Evolutionary conservation across 495 filamentous ascomycete species (phyloP), one percentile per base, ranked within the genome.

Genomic region (Penicillium argentinense): DNA sequence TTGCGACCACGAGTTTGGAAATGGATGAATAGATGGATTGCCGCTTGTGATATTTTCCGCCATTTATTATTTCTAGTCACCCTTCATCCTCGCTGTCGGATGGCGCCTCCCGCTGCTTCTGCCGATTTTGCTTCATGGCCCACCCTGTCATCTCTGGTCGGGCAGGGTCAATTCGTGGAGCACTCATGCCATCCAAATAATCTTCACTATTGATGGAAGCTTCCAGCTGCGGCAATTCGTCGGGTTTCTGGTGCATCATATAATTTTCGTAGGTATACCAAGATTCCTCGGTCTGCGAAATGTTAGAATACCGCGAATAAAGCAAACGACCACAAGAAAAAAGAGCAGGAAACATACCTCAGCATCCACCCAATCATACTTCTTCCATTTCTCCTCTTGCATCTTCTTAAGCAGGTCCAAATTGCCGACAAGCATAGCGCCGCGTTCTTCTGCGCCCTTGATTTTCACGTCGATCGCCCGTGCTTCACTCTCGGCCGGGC

Each of bases 371-470:
- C 85, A 90, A 24, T 76, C 68, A 51, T 85, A 68, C 22, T 64
- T 64, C 41, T 71, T 76, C 87, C 87, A 91, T 46, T 73, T 69
- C 51, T 91, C 87, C 41, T 85, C 80, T 53, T 86, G 80, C 53
- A 82, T 82, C 23, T 70, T 68, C 47, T 78, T 74, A 42, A 86
- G 60, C 1, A 82, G 65, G 34, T 80, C 73, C 26, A 77, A 62
- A 45, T 80, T 83, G 5, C 73, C 74, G 14, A 67, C 71, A 25
- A 72, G 70, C 13, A 66, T 55, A 4, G 72, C 69, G 16, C 84
- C 78, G 11, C 73, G 73, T 45, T 83, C 80, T 23, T 78, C 79
- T 5, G 75, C 69, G 4, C 76, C 71, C 58, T 89, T 88, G 56
- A 87, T 76, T 9, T 83, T 78, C 47, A 85, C 77, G 51, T 88